Evolutionary conservation across 2,329 filamentous ascomycete genomes (phyloP), one percentile per base, ranked within the genome.

Genomic region (Nemania abortiva): DNA sequence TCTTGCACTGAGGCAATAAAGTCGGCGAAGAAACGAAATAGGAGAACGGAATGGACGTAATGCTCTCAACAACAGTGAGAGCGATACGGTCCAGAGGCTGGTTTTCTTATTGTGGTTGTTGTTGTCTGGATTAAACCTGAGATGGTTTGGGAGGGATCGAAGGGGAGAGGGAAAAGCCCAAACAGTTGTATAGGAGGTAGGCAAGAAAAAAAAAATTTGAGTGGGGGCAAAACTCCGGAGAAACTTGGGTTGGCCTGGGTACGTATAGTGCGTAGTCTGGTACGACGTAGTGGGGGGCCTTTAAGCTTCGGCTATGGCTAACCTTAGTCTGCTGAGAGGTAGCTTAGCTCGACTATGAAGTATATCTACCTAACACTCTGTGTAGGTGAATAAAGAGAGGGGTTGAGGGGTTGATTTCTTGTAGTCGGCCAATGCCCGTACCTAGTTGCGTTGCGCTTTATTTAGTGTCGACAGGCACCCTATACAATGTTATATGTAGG

Each of bases 201-300:
- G 57, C 66, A 68, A 59, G 70, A n/a, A 67, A 70, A 77, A 77
- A 77, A 78, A 78, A 77, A 75, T 77, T 76, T 75, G 73, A 76
- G 74, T 74, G 75, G 75, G 75, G 72, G 74, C 66, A 72, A 76
- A 76, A 74, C 72, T 67, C 72, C 75, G 75, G 76, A 71, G 63
- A 74, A 77, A 77, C 72, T 69, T 72, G 29, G 39, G 62, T 72
- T 64, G 66, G 68, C 67, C 59, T 61, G 61, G 71, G 70, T 37
- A 71, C 56, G 24, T 61, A 42, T 4, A 47, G 39, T 22, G 20
- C 37, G 34, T n/a, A 15, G 6, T 27, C 6, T 15, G 45, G 22
- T 65, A 65, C 60, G 45, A 24, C 20, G 3, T 55, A 13, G 45
- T 59, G 49, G 39, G 50, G 27, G 29, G n/a, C 6, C 18, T 4